Base-by-base conservation (phyloP, 306 rosid species). In the Casuarina glauca region DNA sequence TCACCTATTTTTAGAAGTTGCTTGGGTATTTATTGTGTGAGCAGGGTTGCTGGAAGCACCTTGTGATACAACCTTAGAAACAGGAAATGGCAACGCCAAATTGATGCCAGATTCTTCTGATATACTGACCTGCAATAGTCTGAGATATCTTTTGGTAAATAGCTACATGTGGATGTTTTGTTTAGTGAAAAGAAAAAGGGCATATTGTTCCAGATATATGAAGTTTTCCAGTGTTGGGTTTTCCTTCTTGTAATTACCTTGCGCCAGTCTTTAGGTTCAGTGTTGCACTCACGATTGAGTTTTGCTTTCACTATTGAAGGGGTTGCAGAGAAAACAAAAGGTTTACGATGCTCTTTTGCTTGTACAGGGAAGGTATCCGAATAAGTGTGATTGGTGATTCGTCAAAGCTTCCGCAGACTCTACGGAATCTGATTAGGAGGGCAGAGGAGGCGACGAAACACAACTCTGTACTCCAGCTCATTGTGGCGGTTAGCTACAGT, bases 351-450 rank as follows among this genome's bases (percentile, higher is more conserved):
- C 69, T 9, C 17, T 45, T 74, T 50, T 63, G 49, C 71, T 42
- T 42, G 26, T 43, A 55, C 86, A 94, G 96, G 53, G 89, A 87
- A 60, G 93, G 87, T 57, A 75, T 90, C 43, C 70, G 81, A 82
- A 70, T 94, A 74, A 87, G 94, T 0, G 85, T 88, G 9, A 91
- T 94, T 32, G 98, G 97, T 67, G 97, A 94, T 85, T 38, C 76
- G 10, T 81, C 94, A 17, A 87, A 80, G 82, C 89, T 94, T 41
- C 87, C 93, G 0, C 1, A 38, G 0, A 78, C 94, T 39, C 55
- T 94, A 6, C 84, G 70, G 52, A 75, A 6, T 53, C 75, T 83
- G 73, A 75, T 89, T 55, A 36, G 7, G 3, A 80, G 67, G 3
- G 86, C 87, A 61, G 89, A 86, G 32, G 96, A 89, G 63, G 58